Base-by-base conservation (phyloP, 78 protist species). In the Dictyostelium intermedium region DNA sequence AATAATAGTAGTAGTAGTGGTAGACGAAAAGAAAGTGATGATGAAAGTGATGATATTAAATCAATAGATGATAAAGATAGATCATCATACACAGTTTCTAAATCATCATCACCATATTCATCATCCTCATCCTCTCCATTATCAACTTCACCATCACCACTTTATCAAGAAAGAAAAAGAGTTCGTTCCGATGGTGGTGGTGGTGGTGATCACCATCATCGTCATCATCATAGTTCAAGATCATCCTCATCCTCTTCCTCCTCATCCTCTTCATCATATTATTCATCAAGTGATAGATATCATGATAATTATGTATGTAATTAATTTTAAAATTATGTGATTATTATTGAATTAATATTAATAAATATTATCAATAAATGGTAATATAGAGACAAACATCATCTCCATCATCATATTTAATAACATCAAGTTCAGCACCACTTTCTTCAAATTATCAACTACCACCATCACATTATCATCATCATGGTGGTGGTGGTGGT, bases 191-290 rank as follows among this genome's bases (percentile, higher is more conserved):
- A 35, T 16, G 37, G 20, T n/a, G n/a, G n/a, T n/a, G n/a, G n/a
- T n/a, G n/a, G n/a, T n/a, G n/a, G n/a, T n/a, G n/a, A n/a, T n/a
- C n/a, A n/a, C n/a, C n/a, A n/a, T n/a, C n/a, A n/a, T n/a, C n/a
- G n/a, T 16, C 23, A 72, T 7, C 18, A 20, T 7, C 13, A 11
- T 32, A n/a, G 10, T 41, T 20, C 41, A 30, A 35, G n/a, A 82
- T 50, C 85, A 32, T 82, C 85, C 25, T 47, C 74, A 30, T 53
- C 85, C 4, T 82, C 85, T 30, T n/a, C n/a, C n/a, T n/a, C 70
- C 0, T 13, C 85, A 30, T 82, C 85, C 27, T 82, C 85, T 0
- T n/a, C 47, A 18, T 76, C 30, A 18, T 39, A 10, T 41, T 47
- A 25, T 4, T 35, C 37, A 4, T 72, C 79, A 32, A 34, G 18